Base-by-base conservation (phyloP, 495 filamentous ascomycete species). In the Penicillium arizonense region DNA sequence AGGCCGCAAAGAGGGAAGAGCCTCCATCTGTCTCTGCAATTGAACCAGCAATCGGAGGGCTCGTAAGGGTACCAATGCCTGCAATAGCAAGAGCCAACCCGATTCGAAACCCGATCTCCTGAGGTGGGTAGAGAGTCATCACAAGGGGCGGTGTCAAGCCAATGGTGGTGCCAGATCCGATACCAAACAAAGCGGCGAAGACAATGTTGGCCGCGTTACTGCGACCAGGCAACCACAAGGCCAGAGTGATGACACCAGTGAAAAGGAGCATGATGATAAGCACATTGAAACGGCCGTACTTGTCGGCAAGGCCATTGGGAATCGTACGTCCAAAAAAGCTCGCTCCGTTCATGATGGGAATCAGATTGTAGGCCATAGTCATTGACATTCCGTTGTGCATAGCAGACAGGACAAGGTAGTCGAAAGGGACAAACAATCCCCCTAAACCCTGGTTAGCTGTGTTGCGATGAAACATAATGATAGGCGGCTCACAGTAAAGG, bases 291-390 rank as follows among this genome's bases (percentile, higher is more conserved):
- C 81, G 77, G 1, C 88, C 88, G 33, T 83, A 18, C 52, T 76
- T 78, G 65, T 91, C 88, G n/a, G n/a, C n/a, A n/a, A n/a, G n/a
- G n/a, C 75, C 75, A 32, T 82, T 82, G 4, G 86, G 86, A 5
- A 87, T 54, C 46, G 84, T 86, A 20, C 87, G 80, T 4, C 87
- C 87, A 40, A 86, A 76, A 44, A 88, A 72, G 37, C 81, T 76
- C 24, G 50, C 21, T 47, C 57, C 45, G 56, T 56, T 47, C 45
- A 44, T 3, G 14, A 50, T 49, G 14, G 67, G 50, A 26, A 75
- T 49, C 8, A 75, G 50, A 36, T 69, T 69, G 18, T 55, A 47
- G 2, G 64, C 62, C 20, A 74, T 36, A 26, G 52, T 41, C 0
- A 26, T 3, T 1, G 64, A 66, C 57, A 70, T 66, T 41, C 71